Percentiles rank a stretch among this genome's conserved stretches.
These are phyloP conservation scores for Halteria grandinella DNA, from an alignment of 73 alveolate species.

Conservation along the genomic window DNA sequence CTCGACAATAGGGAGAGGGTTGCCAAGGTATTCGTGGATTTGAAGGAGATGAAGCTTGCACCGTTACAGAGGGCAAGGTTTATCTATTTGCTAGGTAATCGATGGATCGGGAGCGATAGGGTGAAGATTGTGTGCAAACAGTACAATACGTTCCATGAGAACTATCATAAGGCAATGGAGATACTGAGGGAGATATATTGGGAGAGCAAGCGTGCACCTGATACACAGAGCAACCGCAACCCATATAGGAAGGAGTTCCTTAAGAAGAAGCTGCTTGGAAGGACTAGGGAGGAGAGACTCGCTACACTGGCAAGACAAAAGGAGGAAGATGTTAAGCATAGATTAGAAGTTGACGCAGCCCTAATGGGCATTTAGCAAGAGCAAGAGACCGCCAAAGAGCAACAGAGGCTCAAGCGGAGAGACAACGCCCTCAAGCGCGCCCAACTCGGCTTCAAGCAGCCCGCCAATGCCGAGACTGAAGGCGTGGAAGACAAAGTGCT, in stretches of 20 bases:
- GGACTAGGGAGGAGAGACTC: constrained; percentile 50
- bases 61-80: constrained; percentile 40
- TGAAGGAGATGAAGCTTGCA: constrained; percentile 1
- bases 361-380: neutral
- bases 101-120: neutral
- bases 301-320: constrained; percentile 11
- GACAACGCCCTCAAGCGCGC: neutral
- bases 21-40: constrained; percentile 30
- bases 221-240: neutral
- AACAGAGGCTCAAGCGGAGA: neutral
- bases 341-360: neutral
- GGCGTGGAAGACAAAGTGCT: too few species aligned
- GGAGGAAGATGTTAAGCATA: neutral
- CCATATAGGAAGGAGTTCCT: constrained; percentile 31
- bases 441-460: neutral
- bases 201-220: constrained; percentile 61
- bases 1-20: constrained; percentile 20
- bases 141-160: constrained; percentile 45
- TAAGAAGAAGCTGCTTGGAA: constrained; percentile 20
- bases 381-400: constrained; percentile 1
- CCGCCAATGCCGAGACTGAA: neutral
- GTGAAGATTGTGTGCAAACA: constrained; percentile 19
- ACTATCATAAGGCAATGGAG: constrained; percentile 17
- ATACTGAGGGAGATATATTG: constrained; percentile 42
- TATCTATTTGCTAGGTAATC: constrained; percentile 36